These are phyloP conservation scores for Talinum fruticosum DNA, from an alignment of 148 eudicot species.

Conservation along the genomic window DNA sequence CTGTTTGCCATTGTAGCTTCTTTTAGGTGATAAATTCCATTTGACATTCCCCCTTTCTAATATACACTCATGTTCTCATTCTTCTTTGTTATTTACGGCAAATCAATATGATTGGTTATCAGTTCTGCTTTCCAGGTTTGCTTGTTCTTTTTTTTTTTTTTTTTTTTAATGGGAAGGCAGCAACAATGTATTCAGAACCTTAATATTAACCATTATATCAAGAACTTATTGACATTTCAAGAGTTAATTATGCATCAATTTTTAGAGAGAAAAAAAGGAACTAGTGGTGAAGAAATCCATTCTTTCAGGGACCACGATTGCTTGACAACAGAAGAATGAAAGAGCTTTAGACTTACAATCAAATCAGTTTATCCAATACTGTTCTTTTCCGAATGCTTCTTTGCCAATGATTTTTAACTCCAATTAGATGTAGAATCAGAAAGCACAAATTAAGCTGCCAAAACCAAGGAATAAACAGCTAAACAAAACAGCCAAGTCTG, in stretches of 20 bases:
- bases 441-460: not conserved
- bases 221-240: not conserved
- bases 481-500: slow-evolving; percentile 20
- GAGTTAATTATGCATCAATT: not conserved
- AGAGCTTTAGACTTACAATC: not conserved
- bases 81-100: not conserved
- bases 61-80: not conserved
- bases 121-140: too few species aligned
- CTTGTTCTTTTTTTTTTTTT: too few species aligned
- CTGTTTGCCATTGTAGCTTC: not conserved
- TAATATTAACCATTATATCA: too few species aligned
- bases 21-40: not conserved
- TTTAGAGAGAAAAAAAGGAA: not conserved
- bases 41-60: not conserved
- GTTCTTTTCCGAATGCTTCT: not conserved
- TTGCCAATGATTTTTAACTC: not conserved
- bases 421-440: not conserved
- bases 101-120: not conserved
- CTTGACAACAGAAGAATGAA: not conserved
- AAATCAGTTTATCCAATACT: not conserved
- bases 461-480: slow-evolving; percentile 19
- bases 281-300: not conserved
- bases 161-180: too few species aligned
- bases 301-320: not conserved
- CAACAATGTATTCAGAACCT: too few species aligned